Evolutionary conservation across 73 alveolate species (phyloP), one percentile per base, ranked within the genome.

Genomic region (Paramecium octaurelia): DNA sequence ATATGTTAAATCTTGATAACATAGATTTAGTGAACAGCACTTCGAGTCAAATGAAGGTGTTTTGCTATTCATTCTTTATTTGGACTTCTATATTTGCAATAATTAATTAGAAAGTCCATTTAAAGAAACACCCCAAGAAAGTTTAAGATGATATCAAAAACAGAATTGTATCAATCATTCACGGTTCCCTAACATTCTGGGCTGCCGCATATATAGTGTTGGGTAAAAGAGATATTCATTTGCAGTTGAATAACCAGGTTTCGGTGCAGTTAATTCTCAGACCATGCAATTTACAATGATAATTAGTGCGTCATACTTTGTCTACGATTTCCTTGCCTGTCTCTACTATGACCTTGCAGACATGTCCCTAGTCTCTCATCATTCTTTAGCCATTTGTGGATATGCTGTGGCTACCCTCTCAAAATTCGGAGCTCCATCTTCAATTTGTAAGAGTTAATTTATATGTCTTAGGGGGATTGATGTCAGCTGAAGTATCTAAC

Each of bases 401-500:
- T 89, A 89, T 70, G 94, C 85, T 27, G 43, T 80, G 12, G 91
- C 91, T 11, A 80, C 91, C 1, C 0, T 80, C 12, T 21, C 64
- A 10, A 80, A 80, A 18, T 80, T 80, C 12, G 91, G 91, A 18
- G 91, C 76, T 43, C 91, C 91, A 43, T 80, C 75, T 20, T 70
- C 88, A 38, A 89, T 43, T 8, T 89, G 84, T 64, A 64, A 48
- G 9, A n/a, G 35, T n/a, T 5, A 18, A n/a, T 7, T 54, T 0
- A 18, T n/a, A 54, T n/a, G 0, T 54, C 3, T 10, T 9, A 64
- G 50, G 90, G 92, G 94, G 94, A 3, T 71, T 89, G 34, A 70
- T 89, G 73, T 89, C 58, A 34, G 94, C 94, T 44, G 94, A 89
- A 89, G 94, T 89, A 18, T 89, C 94, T 14, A 89, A 89, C 27